phyloP scores from a whole-genome alignment of 2,329 filamentous ascomycete species.

The Calonectria pseudoturangicola region DNA sequence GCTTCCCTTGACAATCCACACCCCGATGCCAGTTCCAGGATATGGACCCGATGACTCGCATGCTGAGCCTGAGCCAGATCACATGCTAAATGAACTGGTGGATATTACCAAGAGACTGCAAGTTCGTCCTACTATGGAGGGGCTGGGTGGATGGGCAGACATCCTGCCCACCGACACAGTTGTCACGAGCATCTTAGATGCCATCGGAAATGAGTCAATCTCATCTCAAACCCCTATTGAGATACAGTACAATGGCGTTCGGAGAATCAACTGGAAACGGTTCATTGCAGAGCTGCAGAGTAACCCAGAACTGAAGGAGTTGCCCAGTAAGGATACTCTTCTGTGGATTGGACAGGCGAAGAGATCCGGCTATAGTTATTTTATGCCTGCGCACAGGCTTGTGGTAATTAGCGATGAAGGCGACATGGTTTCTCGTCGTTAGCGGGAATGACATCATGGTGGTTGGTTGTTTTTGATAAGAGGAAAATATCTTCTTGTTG shows the following conservation, averaged over 20 bases:
- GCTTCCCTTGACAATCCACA: neutral
- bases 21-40: neutral
- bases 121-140: neutral
- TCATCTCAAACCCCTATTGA: neutral
- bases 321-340: conserved; percentile 2
- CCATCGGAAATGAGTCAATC: neutral
- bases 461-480: too few relatives aligned
- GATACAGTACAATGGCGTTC: neutral
- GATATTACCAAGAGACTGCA: conserved; percentile 1
- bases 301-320: neutral
- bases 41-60: neutral
- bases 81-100: neutral
- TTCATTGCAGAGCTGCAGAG: neutral
- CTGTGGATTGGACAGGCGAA: neutral
- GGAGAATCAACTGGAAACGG: neutral
- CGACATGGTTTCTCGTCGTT: neutral
- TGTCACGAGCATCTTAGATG: neutral
- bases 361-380: neutral
- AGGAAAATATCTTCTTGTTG: too few relatives aligned
- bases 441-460: neutral
- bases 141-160: conserved; percentile 6
- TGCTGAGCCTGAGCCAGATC: neutral
- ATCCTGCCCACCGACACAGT: neutral
- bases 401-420: neutral
- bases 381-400: conserved; percentile 4